Base-by-base conservation (phyloP, 2,329 filamentous ascomycete genomes). In the Neurospora crassa region DNA sequence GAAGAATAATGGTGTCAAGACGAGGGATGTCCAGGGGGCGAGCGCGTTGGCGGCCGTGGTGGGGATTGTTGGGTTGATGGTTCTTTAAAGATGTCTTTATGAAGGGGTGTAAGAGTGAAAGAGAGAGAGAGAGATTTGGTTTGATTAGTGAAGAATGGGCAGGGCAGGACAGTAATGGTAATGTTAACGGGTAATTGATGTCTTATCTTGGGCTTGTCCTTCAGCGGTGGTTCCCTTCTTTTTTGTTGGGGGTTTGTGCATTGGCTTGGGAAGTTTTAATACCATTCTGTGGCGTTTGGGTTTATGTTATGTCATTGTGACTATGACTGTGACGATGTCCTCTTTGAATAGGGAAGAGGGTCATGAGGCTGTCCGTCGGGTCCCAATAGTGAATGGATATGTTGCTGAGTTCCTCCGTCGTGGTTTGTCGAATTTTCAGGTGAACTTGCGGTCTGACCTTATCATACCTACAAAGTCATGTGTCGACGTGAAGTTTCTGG, bases 11-110 rank as follows among this genome's bases (percentile, higher is more conserved):
- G 76, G 76, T 18, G 73, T 72, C 24, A 72, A 78, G 69, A 72
- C 74, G 69, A 73, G 77, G 67, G 75, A 37, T 37, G 34, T 77
- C 37, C 72, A 79, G 18, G 78, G 79, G 1, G 78, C 77, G n/a
- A 81, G 80, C 69, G 80, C 78, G 4, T 78, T 82, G 70, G 80
- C 80, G 3, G 80, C 78, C 11, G 74, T 82, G 6, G 72, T 81
- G 18, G 79, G 80, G 2, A 72, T 80, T 59, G 78, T 76, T n/a
- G 80, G 76, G 24, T 71, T 81, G 72, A 73, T 81, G 41, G 71
- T 78, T 5, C 40, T 41, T 41, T 41, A 40, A 29, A 29, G 2
- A 11, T 40, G 37, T 11, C 37, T 10, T 40, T 11, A 40, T 40
- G 37, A 40, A 40, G 37, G 37, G 37, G 37, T 37, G 37, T 37